Conservation (phyloP, 2,329 filamentous ascomycete genomes). For the Penicillium rolfsii region DNA sequence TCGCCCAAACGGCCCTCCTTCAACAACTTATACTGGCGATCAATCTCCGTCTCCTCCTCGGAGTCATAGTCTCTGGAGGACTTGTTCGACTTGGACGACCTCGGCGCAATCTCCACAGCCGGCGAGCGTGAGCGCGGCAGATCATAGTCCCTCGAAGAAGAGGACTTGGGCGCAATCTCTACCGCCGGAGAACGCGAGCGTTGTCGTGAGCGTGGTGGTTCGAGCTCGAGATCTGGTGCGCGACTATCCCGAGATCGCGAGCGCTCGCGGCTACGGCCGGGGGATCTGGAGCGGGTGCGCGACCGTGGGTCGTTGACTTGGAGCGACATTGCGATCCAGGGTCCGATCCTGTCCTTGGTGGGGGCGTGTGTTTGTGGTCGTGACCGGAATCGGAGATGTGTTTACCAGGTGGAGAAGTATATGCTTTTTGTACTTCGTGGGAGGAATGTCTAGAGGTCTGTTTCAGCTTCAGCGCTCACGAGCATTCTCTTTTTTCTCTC, state of each 20-base stretch:
- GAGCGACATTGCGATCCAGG: constrained; percentile 37
- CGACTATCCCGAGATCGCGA: constrained; percentile 50
- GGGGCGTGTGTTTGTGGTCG: neutral
- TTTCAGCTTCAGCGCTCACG: neutral
- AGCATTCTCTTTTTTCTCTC: neutral
- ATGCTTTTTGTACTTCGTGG: neutral
- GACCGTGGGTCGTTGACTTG: constrained; percentile 47
- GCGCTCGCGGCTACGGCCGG: constrained; percentile 46
- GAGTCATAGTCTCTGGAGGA: constrained; percentile 15
- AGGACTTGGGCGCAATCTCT: constrained; percentile 3
- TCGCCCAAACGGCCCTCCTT: constrained; percentile 21
- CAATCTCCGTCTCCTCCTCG: constrained; percentile 28
- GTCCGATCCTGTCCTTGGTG: constrained; percentile 10
- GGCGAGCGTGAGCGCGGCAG: constrained; percentile 34
- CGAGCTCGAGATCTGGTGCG: constrained; percentile 33
- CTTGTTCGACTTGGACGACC: constrained; percentile 6
- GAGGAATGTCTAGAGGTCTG: neutral
- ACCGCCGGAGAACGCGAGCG: constrained; percentile 23
- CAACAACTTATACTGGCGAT: constrained; percentile 28
- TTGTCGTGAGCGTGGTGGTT: constrained; percentile 27
- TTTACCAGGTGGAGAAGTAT: constrained; percentile 21
- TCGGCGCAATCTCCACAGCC: constrained; percentile 25
- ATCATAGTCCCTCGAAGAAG: constrained; percentile 1
- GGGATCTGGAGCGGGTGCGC: constrained; percentile 51
- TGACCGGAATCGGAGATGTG: constrained; percentile 20